These are phyloP conservation scores for Saccharomycopsis hybrid DNA, from an alignment of 1,139 yeast species.

Conservation along the genomic window DNA sequence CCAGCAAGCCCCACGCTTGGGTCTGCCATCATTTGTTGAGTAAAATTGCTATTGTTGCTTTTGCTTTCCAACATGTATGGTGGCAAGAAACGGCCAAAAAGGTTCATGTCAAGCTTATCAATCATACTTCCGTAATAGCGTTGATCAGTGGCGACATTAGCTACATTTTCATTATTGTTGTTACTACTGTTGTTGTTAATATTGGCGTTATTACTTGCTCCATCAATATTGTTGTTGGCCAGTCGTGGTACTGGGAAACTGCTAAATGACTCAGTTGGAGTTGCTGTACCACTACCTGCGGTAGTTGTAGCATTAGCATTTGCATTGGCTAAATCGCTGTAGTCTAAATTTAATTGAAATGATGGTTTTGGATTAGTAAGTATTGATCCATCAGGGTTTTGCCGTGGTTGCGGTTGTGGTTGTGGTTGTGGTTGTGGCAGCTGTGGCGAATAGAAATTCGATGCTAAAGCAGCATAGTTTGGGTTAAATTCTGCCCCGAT, in stretches of 20 bases:
- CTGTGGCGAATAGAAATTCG: too few relatives aligned
- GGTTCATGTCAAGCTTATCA: slow-evolving; percentile 76
- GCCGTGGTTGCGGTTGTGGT: too few relatives aligned
- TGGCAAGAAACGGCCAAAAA: slow-evolving; percentile 77
- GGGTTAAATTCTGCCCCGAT: neutral
- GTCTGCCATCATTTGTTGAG: slow-evolving; percentile 11
- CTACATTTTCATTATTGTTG: neutral
- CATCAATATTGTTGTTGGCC: neutral
- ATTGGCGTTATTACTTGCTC: neutral
- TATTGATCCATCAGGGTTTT: neutral
- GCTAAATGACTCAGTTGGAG: neutral
- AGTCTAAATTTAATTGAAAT: slow-evolving; percentile 11
- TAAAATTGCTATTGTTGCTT: slow-evolving; percentile 14
- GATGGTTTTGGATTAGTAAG: slow-evolving; percentile 15
- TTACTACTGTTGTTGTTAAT: slow-evolving; percentile 1
- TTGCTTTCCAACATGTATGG: slow-evolving; percentile 64
- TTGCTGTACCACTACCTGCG: too few relatives aligned
- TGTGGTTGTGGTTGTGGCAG: too few relatives aligned
- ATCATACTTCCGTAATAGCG: slow-evolving; percentile 71
- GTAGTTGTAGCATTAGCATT: neutral
- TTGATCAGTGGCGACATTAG: slow-evolving; percentile 21
- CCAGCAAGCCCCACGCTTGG: neutral
- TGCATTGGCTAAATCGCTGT: neutral
- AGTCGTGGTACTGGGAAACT: neutral
- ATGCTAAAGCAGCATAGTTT: too few relatives aligned